Evolutionary conservation across 2,329 filamentous ascomycete species (phyloP).

Genomic region (Calonectria pauciramosa): DNA sequence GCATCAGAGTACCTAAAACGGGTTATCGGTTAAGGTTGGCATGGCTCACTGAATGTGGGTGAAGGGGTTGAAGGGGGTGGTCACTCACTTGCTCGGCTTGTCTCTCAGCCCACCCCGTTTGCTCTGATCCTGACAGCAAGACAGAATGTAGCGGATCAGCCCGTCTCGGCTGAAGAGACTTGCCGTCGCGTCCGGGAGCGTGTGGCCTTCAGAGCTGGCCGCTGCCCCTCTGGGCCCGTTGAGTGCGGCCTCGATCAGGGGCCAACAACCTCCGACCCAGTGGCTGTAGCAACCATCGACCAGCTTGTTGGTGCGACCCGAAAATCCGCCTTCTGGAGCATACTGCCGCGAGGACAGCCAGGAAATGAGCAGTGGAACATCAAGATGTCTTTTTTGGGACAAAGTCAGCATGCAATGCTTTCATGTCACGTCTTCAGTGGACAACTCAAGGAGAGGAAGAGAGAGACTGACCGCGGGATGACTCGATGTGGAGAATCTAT

Average conservation of each 20-base stretch:
- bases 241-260: slow-evolving; percentile 85
- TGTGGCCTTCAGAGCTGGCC: slow-evolving; percentile 46
- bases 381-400: slow-evolving; percentile 72
- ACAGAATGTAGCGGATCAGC: slow-evolving; percentile 88
- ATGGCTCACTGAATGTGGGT: slow-evolving; percentile 16
- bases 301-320: slow-evolving; percentile 95
- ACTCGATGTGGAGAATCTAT: slow-evolving; percentile 82
- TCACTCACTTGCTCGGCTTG: slow-evolving; percentile 87
- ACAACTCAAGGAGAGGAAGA: slow-evolving; percentile 25
- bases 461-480: slow-evolving; percentile 74
- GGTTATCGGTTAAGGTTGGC: slow-evolving; percentile 33
- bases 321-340: slow-evolving; percentile 91
- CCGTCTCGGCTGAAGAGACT: slow-evolving; percentile 86
- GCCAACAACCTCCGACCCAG: slow-evolving; percentile 97
- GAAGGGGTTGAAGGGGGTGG: slow-evolving; percentile 31
- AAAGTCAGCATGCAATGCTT: slow-evolving; percentile 51
- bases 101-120: slow-evolving; percentile 87
- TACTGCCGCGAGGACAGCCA: slow-evolving; percentile 95
- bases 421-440: slow-evolving; percentile 51
- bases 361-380: slow-evolving; percentile 81
- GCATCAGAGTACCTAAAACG: slow-evolving; percentile 78
- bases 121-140: slow-evolving; percentile 83
- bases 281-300: slow-evolving; percentile 99
- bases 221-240: slow-evolving; percentile 61
- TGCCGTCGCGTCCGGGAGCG: slow-evolving; percentile 50